Evolutionary conservation across 2,329 filamentous ascomycete species (phyloP).

Genomic region (Penicillium sp.): DNA sequence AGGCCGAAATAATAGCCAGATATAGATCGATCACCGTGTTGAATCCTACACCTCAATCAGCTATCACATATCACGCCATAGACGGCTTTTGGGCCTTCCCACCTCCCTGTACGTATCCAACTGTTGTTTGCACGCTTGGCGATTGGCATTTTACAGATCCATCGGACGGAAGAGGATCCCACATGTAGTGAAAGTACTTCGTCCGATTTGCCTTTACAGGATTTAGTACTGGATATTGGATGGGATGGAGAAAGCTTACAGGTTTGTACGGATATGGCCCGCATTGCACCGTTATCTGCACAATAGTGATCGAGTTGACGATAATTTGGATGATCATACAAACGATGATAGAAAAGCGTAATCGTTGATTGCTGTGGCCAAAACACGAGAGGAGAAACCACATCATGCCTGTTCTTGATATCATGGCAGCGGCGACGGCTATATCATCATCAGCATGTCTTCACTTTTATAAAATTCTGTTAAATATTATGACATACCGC

Average conservation of each 20-base stretch:
- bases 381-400: slow-evolving; percentile 35
- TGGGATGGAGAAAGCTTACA: slow-evolving; percentile 19
- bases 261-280: slow-evolving; percentile 30
- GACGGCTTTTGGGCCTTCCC: background rate
- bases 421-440: slow-evolving; percentile 32
- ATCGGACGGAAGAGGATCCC: slow-evolving; percentile 31
- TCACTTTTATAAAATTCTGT: background rate
- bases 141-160: slow-evolving; percentile 33
- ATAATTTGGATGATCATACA: slow-evolving; percentile 31
- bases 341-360: slow-evolving; percentile 28
- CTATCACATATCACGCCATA: background rate
- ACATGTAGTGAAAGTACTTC: slow-evolving; percentile 37
- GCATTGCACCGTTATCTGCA: slow-evolving; percentile 35
- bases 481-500: slow-evolving; percentile 15
- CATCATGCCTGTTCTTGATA: slow-evolving; percentile 35
- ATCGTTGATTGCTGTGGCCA: slow-evolving; percentile 24
- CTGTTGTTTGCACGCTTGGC: slow-evolving; percentile 28
- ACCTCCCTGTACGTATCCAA: slow-evolving; percentile 37
- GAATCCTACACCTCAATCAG: slow-evolving; percentile 21
- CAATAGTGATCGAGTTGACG: slow-evolving; percentile 29
- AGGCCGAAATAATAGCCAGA: slow-evolving; percentile 27
- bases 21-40: slow-evolving; percentile 33
- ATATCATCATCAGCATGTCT: slow-evolving; percentile 17
- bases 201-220: slow-evolving; percentile 23
- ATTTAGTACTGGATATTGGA: background rate